Base-by-base conservation (phyloP, 805 yeast species). In the Gaillardinia entomophila region DNA sequence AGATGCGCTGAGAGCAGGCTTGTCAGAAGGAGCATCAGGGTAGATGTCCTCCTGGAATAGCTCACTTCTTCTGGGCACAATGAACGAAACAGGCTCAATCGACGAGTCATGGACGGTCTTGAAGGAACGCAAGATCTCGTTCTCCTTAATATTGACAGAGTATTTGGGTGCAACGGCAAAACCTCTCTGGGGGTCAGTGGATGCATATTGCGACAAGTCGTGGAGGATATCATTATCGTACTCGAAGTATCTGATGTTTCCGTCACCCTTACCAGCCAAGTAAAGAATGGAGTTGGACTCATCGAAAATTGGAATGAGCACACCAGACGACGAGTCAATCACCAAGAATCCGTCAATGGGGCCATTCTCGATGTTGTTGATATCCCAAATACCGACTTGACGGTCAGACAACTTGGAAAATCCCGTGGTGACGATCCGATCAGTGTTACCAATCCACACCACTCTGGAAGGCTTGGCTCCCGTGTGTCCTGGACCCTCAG, bases 231-330 rank as follows among this genome's bases (percentile, higher is more conserved):
- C 97, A 48, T 84, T 77, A 40, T 79, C 87, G 57, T 75, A 87
- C 66, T 92, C 98, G 53, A 68, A 92, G 62, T 90, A 90, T 51
- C 96, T 84, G 49, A 92, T 86, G 57, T 90, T 92, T 48, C 97
- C 97, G 58, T 92, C 98, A 57, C 97, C 97, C 60, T 92, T 90
- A 46, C 98, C 99, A 20, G 95, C 97, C 40, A 92, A 66, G 52
- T 82, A 92, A 38, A 92, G 68, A 37, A 89, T 76, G 35, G 79
- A 76, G 28, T 84, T 88, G 23, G 83, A 73, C 17, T 77, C 83
- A 54, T 92, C 99, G 53, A 65, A 92, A 49, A 83, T 75, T 18
- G 98, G 98, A 75, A 92, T 83, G 57, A 89, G 66, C 26, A 92
- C 84, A 48, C 99, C 98, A 2, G 97, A 83, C 4, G 95, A 82